Evolutionary conservation across 192 early-diverging fungal genomes (phyloP).

Genomic region (Gryganskiella cystojenkinii): DNA sequence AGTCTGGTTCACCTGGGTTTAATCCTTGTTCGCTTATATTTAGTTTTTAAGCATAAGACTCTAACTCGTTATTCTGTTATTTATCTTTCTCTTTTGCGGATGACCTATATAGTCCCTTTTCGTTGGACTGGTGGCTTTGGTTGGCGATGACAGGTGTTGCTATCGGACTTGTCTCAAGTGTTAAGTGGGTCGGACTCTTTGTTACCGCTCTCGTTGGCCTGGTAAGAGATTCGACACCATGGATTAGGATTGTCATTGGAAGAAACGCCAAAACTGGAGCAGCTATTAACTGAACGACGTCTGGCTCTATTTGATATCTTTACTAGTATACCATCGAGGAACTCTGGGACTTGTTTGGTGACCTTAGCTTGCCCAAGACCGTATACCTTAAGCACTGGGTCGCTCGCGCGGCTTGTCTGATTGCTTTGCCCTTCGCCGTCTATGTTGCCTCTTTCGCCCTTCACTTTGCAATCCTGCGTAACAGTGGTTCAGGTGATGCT

Average conservation of each 20-base stretch:
- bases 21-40: background rate
- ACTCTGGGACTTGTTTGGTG: constrained; percentile 89
- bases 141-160: constrained; percentile 86
- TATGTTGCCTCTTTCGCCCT: constrained; percentile 87
- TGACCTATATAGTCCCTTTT: constrained; percentile 73
- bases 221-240: too few relatives aligned
- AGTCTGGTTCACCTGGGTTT: constrained; percentile 10
- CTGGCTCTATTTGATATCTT: background rate
- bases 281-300: too few relatives aligned
- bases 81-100: background rate
- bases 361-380: constrained; percentile 67
- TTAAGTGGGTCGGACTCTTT: constrained; percentile 98
- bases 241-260: background rate
- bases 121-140: constrained; percentile 90
- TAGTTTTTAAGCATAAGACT: too few relatives aligned
- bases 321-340: constrained; percentile 88
- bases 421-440: constrained; percentile 82
- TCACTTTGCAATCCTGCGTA: constrained; percentile 89
- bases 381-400: constrained; percentile 85
- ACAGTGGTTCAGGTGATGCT: constrained; percentile 87
- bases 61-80: too few relatives aligned
- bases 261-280: too few relatives aligned
- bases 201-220: constrained; percentile 90
- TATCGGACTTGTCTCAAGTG: constrained; percentile 80
- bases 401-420: constrained; percentile 82